A percentile compares a stretch with the other conserved stretches of the same genome.
Evolutionary conservation across 2,329 filamentous ascomycete species (phyloP).

Genomic region (Nemania bipapillata): DNA sequence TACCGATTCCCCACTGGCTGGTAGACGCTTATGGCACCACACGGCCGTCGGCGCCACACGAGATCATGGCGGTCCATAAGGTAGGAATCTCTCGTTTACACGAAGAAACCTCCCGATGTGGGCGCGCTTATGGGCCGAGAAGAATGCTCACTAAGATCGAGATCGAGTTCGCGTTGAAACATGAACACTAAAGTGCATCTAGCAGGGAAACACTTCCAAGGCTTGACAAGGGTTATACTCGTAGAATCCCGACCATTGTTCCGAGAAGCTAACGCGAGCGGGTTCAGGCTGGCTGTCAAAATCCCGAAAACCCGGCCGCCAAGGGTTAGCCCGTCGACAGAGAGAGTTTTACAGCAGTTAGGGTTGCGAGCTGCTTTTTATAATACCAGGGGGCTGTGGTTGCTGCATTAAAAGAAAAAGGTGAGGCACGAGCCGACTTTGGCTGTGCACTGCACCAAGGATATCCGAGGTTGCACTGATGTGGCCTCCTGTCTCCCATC

Average conservation of each 20-base stretch:
- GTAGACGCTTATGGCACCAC: constrained; percentile 2
- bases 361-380: not conserved
- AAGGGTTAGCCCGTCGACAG: constrained; percentile 24
- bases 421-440: constrained; percentile 4
- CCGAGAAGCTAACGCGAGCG: constrained; percentile 20
- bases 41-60: not conserved
- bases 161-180: constrained; percentile 11
- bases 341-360: not conserved
- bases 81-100: not conserved
- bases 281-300: constrained; percentile 16
- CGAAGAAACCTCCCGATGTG: not conserved
- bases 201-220: not conserved
- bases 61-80: not conserved
- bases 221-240: constrained; percentile 7
- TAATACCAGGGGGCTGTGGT: not conserved
- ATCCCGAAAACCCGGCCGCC: constrained; percentile 11
- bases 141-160: not conserved
- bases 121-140: not conserved
- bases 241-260: not conserved
- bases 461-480: constrained; percentile 16
- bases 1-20: constrained; percentile 1
- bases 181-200: not conserved
- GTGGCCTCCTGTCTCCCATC: constrained; percentile 2
- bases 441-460: not conserved
- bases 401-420: not conserved